phyloP scores from a whole-genome alignment of 2,329 filamentous ascomycete species.

The Pseudogymnoascus sp. region DNA sequence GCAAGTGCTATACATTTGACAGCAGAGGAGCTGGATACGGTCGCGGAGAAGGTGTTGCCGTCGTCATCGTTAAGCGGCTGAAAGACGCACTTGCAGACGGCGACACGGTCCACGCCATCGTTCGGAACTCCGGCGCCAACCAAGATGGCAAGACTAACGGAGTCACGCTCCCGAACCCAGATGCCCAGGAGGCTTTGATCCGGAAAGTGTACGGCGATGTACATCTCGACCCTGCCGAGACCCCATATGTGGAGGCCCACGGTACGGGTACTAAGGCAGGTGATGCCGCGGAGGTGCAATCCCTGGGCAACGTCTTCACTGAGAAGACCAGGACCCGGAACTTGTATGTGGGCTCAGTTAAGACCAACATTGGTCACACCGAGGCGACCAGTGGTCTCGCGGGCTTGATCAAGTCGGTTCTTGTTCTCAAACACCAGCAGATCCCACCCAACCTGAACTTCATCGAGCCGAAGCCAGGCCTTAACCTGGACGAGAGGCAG shows the following conservation, averaged over 20 bases:
- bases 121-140: slow-evolving; percentile 33
- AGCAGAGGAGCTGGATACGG: slow-evolving; percentile 36
- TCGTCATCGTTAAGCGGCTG: slow-evolving; percentile 35
- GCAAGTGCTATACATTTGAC: slow-evolving; percentile 30
- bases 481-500: slow-evolving; percentile 5
- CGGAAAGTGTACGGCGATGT: slow-evolving; percentile 23
- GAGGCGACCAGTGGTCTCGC: slow-evolving; percentile 29
- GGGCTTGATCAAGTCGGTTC: slow-evolving; percentile 33
- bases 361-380: slow-evolving; percentile 18
- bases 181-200: slow-evolving; percentile 29
- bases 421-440: slow-evolving; percentile 31
- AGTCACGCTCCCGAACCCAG: slow-evolving; percentile 34
- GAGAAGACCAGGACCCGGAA: neutral
- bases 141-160: slow-evolving; percentile 37
- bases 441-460: slow-evolving; percentile 18
- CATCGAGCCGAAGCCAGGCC: neutral
- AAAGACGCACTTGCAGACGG: slow-evolving; percentile 33
- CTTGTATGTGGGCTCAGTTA: slow-evolving; percentile 16
- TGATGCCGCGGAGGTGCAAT: slow-evolving; percentile 11
- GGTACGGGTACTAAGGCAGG: slow-evolving; percentile 15
- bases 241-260: slow-evolving; percentile 15
- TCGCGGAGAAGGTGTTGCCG: slow-evolving; percentile 36
- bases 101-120: slow-evolving; percentile 36
- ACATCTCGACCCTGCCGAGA: slow-evolving; percentile 10
- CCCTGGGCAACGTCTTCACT: neutral